Base-by-base conservation (phyloP, 2,329 filamentous ascomycete species). In the Exserohilum rostratum region DNA sequence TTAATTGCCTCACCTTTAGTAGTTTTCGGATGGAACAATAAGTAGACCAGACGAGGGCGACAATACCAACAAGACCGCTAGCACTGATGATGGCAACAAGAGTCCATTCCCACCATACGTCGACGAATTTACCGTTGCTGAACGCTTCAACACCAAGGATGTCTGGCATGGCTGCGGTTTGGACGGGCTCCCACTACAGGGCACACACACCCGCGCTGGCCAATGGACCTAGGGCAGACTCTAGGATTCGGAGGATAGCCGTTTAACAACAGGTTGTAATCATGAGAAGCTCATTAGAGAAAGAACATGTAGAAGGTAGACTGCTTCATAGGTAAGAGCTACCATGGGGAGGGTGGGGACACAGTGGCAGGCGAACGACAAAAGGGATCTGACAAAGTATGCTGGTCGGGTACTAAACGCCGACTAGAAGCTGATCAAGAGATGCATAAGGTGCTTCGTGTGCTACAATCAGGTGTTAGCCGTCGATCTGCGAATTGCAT, bases 41-140 rank as follows among this genome's bases (percentile, higher is more conserved):
- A 2, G 61, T 66, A 20, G 57, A 60, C 69, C 68, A 73, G 6
- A 71, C 5, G 30, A 70, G 60, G 20, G 70, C 55, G 27, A 70
- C 27, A 18, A 67, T 31, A 3, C 72, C 72, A 45, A 69, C 47
- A 5, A 68, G 37, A 4, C 50, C 70, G 50, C 72, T 71, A 5
- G 59, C 68, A 54, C 55, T 53, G 47, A 75, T 67, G 33, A 75
- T 69, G 18, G 67, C 66, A 12, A 74, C 55, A 10, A 75, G 63
- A 5, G 64, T 59, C 62, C 59, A 71, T 44, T 73, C 63, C 72
- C 72, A 75, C 72, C 72, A 75, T 27, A 62, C 33, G 13, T 61
- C 57, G 10, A 71, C 50, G 10, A 55, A 37, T n/a, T 48, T 38
- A n/a, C 61, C 69, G 48, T 52, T 51, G 9, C 46, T 50, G 39